Base-by-base conservation (phyloP, 139 green algal genomes). In the Micromonas commoda region DNA sequence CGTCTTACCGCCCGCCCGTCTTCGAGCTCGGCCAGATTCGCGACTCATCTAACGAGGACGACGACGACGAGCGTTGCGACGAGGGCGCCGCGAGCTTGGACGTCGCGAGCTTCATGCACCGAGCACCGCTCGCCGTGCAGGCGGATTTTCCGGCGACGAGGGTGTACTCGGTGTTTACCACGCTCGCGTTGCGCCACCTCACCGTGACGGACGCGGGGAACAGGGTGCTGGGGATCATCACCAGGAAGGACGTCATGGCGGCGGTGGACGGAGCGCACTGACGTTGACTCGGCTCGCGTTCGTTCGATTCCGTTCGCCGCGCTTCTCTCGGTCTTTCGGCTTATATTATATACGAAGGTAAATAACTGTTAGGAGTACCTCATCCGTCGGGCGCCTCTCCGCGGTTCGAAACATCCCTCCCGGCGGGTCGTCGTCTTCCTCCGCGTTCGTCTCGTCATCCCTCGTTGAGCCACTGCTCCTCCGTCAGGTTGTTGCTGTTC, bases 171-270 rank as follows among this genome's bases (percentile, higher is more conserved):
- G 78, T 94, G 19, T 98, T 98, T 84, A 72, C 92, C 20, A 65
- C 81, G 20, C 85, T 98, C 65, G 91, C 89, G 0, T 87, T 97
- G 82, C 89, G 94, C 1, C 94, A 98, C 81, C 86, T 98, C 77
- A 85, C 84, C n/a, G 93, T 97, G 24, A 85, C 94, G 45, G 89
- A 96, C 61, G 77, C 64, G 2, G 79, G 82, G 24, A 88, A 90
- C 74, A 77, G 81, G 61, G 86, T 96, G 53, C 65, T 90, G 53
- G 93, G 93, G 76, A 92, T 98, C 72, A 94, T 97, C 84, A 98
- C 93, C 9, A 86, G 93, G 57, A 96, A 97, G 85, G 93, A 98
- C 78, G 83, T 98, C 28, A 76, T 76, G 32, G 51, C 88, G 91
- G 80, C 79, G 85, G 16, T 57, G 9, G 45, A 57, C 45, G 9